A percentile compares a stretch with the other conserved stretches of the same genome.
Evolutionary conservation across 73 alveolate species (phyloP).

Genomic region (Tetrahymena elliotti): DNA sequence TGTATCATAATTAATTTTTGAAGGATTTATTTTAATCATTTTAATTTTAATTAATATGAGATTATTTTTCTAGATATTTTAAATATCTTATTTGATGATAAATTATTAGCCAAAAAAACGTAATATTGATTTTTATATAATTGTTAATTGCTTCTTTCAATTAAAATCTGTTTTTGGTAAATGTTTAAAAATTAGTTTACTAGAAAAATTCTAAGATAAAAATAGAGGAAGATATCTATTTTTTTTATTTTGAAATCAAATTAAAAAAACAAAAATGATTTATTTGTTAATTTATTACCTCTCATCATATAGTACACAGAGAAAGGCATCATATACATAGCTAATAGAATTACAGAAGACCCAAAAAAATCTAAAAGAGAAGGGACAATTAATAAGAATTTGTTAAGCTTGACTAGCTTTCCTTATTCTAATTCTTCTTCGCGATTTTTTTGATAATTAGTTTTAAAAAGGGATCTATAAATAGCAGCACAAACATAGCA

Average conservation of each 20-base stretch:
- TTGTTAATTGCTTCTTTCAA: neutral
- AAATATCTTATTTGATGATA: too few species aligned
- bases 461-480: neutral
- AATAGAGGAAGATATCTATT: too few species aligned
- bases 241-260: neutral
- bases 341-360: neutral
- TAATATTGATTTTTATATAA: too few species aligned
- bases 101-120: too few species aligned
- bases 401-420: neutral
- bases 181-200: neutral
- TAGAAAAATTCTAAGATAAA: neutral
- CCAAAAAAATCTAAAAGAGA: neutral
- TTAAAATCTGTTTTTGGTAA: neutral
- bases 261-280: neutral
- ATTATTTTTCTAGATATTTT: too few species aligned
- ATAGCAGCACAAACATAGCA: neutral
- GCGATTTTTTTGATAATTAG: neutral
- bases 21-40: too few species aligned
- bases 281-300: neutral
- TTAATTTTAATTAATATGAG: too few species aligned
- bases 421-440: neutral
- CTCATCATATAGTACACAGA: neutral
- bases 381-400: neutral
- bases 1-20: too few species aligned
- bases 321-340: neutral